These are phyloP conservation scores for Dissophora ornata DNA, from an alignment of 192 early-diverging fungal genomes.

Conservation along the genomic window DNA sequence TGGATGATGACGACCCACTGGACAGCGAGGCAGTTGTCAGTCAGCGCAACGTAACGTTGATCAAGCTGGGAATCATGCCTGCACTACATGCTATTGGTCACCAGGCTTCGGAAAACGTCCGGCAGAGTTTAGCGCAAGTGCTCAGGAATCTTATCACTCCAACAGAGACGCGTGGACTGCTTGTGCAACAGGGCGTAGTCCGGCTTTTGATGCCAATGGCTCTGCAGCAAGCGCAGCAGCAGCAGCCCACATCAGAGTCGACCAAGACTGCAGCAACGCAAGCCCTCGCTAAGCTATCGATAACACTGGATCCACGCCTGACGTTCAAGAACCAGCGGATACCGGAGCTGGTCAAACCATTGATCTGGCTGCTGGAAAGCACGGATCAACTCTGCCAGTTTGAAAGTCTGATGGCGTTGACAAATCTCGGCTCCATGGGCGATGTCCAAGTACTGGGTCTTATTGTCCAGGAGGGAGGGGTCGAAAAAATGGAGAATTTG, in stretches of 20 bases:
- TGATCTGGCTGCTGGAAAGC: conserved; percentile 70
- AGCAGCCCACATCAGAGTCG: conserved; percentile 21
- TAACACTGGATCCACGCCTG: conserved; percentile 88
- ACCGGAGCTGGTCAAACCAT: conserved; percentile 77
- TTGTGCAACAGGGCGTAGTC: conserved; percentile 88
- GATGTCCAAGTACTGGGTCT: conserved; percentile 54
- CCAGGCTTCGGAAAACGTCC: conserved; percentile 66
- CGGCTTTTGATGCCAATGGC: conserved; percentile 68
- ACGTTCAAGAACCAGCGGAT: conserved; percentile 81
- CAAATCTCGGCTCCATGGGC: conserved; percentile 86
- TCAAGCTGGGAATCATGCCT: conserved; percentile 68
- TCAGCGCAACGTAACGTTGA: conserved; percentile 64
- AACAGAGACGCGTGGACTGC: conserved; percentile 70
- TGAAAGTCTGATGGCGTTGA: conserved; percentile 92
- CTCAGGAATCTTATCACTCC: conserved; percentile 80
- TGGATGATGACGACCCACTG: conserved; percentile 61
- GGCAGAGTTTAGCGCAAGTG: conserved; percentile 72
- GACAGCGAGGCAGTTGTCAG: conserved; percentile 73
- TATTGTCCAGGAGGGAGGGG: conserved; percentile 66
- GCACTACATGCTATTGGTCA: conserved; percentile 65
- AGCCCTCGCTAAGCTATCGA: conserved; percentile 92
- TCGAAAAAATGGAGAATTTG: conserved; percentile 78
- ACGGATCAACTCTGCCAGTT: conserved; percentile 80
- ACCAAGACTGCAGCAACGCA: conserved; percentile 72
- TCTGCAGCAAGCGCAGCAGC: conserved; percentile 28